phyloP scores from a whole-genome alignment of 2,329 filamentous ascomycete genomes.

The Fusarium abutilonis region DNA sequence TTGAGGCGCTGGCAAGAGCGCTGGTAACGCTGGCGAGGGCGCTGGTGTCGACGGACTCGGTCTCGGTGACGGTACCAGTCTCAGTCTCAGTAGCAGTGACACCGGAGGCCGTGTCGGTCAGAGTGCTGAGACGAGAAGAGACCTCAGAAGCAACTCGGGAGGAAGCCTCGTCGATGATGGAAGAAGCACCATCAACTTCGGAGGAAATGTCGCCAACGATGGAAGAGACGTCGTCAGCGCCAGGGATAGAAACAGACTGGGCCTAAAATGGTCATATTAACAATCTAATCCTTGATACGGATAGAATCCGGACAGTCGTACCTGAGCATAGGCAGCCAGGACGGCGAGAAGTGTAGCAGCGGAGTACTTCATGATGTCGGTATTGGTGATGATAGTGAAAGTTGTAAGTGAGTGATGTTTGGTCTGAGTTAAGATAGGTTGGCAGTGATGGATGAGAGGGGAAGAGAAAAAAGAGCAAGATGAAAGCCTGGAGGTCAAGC shows the following conservation, averaged over 20 bases:
- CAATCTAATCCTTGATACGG: background rate
- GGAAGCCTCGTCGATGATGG: slow-evolving; percentile 17
- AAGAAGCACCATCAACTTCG: slow-evolving; percentile 18
- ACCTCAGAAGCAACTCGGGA: slow-evolving; percentile 19
- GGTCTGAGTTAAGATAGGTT: slow-evolving; percentile 18
- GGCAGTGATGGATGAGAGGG: slow-evolving; percentile 18
- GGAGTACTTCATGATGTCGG: slow-evolving; percentile 53
- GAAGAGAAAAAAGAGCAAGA: background rate
- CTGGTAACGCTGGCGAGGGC: slow-evolving; percentile 21
- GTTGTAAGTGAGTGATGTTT: slow-evolving; percentile 17
- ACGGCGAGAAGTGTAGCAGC: slow-evolving; percentile 46
- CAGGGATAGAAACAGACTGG: slow-evolving; percentile 25
- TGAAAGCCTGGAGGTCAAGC: slow-evolving; percentile 18
- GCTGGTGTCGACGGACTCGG: slow-evolving; percentile 32
- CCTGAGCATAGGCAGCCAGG: slow-evolving; percentile 44
- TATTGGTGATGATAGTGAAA: slow-evolving; percentile 19
- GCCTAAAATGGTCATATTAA: slow-evolving; percentile 23
- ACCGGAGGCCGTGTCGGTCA: slow-evolving; percentile 10
- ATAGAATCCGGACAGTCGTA: background rate
- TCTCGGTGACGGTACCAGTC: slow-evolving; percentile 5
- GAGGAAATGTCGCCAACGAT: slow-evolving; percentile 26
- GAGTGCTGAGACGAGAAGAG: slow-evolving; percentile 25
- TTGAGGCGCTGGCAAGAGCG: slow-evolving; percentile 34
- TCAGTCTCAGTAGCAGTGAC: slow-evolving; percentile 18
- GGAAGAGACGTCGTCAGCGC: slow-evolving; percentile 20